Conservation (phyloP, 2,329 filamentous ascomycete species). For the Pseudophaeomoniella oleicola region DNA sequence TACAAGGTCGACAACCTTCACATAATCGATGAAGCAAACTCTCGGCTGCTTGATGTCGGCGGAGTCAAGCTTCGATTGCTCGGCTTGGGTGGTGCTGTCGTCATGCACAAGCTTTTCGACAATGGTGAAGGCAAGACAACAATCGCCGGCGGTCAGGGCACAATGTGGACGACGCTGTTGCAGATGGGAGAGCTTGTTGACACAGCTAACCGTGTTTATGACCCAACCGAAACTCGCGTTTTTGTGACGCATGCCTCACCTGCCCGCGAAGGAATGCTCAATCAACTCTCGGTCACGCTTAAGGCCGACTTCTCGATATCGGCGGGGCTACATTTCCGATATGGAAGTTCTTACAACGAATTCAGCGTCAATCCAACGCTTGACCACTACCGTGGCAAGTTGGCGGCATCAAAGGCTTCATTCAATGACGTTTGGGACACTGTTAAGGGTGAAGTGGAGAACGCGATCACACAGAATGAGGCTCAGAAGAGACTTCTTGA, state of each 20-base stretch:
- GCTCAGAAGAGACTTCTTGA: slow-evolving; percentile 84
- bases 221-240: slow-evolving; percentile 90
- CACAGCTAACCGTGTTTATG: slow-evolving; percentile 94
- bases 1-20: slow-evolving; percentile 97
- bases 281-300: slow-evolving; percentile 91
- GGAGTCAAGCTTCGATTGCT: slow-evolving; percentile 91
- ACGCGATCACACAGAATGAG: slow-evolving; percentile 84
- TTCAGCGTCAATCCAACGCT: slow-evolving; percentile 97
- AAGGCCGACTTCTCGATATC: slow-evolving; percentile 98
- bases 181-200: slow-evolving; percentile 98
- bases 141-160: slow-evolving; percentile 93
- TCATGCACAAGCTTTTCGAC: slow-evolving; percentile 99
- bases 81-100: slow-evolving; percentile 85
- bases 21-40: slow-evolving; percentile 96
- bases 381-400: slow-evolving; percentile 95
- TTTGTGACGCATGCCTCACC: slow-evolving; percentile 96
- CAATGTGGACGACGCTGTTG: slow-evolving; percentile 97
- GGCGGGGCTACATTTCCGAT: slow-evolving; percentile 92
- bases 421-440: slow-evolving; percentile 99
- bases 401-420: slow-evolving; percentile 92
- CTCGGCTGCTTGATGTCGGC: slow-evolving; percentile 83
- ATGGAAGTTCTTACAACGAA: slow-evolving; percentile 98
- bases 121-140: slow-evolving; percentile 96
- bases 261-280: slow-evolving; percentile 87
- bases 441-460: slow-evolving; percentile 88